These are phyloP conservation scores for Malbranchea zuffiana DNA, from an alignment of 2,329 filamentous ascomycete genomes.

Conservation along the genomic window DNA sequence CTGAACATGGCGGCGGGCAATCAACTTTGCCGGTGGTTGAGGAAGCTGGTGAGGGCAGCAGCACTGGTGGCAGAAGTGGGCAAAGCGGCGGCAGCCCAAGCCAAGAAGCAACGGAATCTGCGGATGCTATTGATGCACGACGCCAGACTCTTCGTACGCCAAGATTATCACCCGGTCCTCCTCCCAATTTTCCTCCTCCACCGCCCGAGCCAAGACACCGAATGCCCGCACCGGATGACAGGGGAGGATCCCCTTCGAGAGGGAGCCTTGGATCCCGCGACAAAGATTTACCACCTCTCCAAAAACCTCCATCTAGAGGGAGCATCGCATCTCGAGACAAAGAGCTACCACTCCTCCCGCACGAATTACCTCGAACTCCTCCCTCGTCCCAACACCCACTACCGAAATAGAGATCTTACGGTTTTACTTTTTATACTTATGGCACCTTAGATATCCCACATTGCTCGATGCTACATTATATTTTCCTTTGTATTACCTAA, in stretches of 20 bases:
- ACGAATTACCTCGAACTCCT: background rate
- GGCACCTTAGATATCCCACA: background rate
- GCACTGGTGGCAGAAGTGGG: constrained; percentile 23
- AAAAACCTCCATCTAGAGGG: too few species aligned
- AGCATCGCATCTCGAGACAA: constrained; percentile 5
- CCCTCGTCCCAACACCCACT: background rate
- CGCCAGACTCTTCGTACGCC: constrained; percentile 12
- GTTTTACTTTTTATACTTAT: constrained; percentile 3
- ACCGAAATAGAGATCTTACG: constrained; percentile 1
- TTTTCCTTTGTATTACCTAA: constrained; percentile 5
- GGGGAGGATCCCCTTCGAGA: background rate
- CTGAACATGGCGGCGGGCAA: constrained; percentile 42
- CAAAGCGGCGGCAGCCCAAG: constrained; percentile 6
- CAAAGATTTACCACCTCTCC: too few species aligned
- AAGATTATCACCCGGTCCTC: constrained; percentile 10
- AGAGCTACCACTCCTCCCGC: constrained; percentile 5
- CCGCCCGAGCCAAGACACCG: constrained; percentile 11
- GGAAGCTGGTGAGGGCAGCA: constrained; percentile 69
- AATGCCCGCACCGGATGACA: constrained; percentile 3
- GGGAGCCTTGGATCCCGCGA: background rate
- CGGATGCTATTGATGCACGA: constrained; percentile 7
- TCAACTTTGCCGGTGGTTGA: constrained; percentile 72
- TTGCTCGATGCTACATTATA: background rate
- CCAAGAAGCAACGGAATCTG: constrained; percentile 5
- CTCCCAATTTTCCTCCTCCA: constrained; percentile 12